Evolutionary conservation across 2,329 filamentous ascomycete genomes (phyloP).

Genomic region (Sclerotinia sclerotiorum): DNA sequence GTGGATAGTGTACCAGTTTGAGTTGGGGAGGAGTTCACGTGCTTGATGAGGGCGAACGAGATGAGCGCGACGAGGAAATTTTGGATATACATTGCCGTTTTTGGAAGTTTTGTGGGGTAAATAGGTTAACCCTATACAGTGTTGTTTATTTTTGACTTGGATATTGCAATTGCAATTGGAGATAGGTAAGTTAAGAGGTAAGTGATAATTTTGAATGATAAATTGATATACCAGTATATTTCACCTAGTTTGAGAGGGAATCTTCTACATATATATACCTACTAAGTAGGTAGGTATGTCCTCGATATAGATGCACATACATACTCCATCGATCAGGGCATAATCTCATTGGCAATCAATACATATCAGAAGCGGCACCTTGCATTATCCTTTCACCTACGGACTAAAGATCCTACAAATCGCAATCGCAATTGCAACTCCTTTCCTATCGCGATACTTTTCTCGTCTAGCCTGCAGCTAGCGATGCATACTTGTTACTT

Average conservation of each 20-base stretch:
- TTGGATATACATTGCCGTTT: background rate
- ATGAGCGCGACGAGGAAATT: background rate
- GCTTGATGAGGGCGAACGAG: conserved; percentile 1
- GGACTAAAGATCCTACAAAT: too few species aligned
- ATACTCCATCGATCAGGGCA: too few species aligned
- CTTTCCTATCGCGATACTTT: background rate
- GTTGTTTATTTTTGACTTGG: too few species aligned
- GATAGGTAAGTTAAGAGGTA: too few species aligned
- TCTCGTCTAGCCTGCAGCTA: background rate
- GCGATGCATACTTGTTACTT: background rate
- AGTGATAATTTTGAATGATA: too few species aligned
- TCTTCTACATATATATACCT: background rate
- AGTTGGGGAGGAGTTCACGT: conserved; percentile 6
- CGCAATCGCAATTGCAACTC: too few species aligned
- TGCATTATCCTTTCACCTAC: background rate
- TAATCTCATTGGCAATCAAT: too few species aligned
- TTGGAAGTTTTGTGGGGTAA: background rate
- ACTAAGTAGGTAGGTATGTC: too few species aligned
- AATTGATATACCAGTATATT: too few species aligned
- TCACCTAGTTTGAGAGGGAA: background rate
- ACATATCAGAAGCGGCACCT: background rate
- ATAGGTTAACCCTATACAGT: too few species aligned
- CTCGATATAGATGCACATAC: background rate
- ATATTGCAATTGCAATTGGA: too few species aligned
- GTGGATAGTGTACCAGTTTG: background rate